Evolutionary conservation across 176 grass and related monocot species (phyloP).

Genomic region (Oropetium thomaeum): DNA sequence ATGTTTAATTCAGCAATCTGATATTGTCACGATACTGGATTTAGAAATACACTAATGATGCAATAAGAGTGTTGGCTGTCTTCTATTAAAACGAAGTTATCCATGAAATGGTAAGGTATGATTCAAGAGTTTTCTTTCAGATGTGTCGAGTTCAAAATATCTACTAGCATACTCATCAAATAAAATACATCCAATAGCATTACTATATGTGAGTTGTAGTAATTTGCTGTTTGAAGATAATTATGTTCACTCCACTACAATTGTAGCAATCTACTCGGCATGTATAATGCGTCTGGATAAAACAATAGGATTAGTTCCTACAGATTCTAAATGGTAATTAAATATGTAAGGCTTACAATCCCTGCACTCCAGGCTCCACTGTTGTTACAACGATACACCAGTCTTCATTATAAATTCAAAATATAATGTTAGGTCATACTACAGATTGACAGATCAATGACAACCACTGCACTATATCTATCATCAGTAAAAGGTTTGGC

Average conservation of each 20-base stretch:
- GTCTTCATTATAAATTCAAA: background rate
- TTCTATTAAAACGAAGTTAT: slow-evolving; percentile 4
- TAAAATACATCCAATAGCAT: background rate
- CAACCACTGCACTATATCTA: background rate
- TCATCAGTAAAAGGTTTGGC: background rate
- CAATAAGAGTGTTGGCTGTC: background rate
- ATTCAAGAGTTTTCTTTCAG: slow-evolving; percentile 2
- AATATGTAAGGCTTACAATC: background rate
- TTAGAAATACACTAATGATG: background rate
- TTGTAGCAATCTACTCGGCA: background rate
- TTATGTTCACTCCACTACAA: background rate
- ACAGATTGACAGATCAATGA: background rate
- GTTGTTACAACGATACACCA: background rate
- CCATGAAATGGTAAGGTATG: background rate
- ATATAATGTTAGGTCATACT: background rate
- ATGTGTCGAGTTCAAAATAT: background rate
- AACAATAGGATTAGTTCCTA: background rate
- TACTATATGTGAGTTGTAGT: slow-evolving; percentile 8
- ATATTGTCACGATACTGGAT: background rate
- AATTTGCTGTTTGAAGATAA: slow-evolving; percentile 18
- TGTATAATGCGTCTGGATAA: background rate
- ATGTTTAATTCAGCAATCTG: slow-evolving; percentile 25
- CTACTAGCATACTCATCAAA: background rate
- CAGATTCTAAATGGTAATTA: background rate
- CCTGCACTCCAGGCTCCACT: background rate